These are phyloP conservation scores for Blastobotrys aristatus DNA, from an alignment of 1,139 yeast genomes.

Conservation along the genomic window DNA sequence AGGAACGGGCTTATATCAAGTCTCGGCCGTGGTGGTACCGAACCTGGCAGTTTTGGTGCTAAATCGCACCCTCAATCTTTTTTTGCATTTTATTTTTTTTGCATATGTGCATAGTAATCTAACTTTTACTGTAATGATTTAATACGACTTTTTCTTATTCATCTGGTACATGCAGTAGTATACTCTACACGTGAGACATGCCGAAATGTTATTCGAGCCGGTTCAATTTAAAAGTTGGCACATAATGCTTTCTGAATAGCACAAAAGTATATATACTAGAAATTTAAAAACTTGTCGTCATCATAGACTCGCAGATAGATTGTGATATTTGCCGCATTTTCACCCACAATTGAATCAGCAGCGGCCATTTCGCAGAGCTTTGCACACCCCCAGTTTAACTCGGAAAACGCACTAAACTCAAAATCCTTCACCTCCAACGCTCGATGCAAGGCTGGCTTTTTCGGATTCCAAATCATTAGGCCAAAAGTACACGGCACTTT, in stretches of 20 bases:
- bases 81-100: too few relatives aligned
- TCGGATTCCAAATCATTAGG: slow-evolving; percentile 11
- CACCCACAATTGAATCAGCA: neutral
- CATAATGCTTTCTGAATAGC: neutral
- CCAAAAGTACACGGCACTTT: slow-evolving; percentile 13
- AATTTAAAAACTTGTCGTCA: slow-evolving; percentile 12
- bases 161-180: too few relatives aligned
- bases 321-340: slow-evolving; percentile 6
- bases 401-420: slow-evolving; percentile 11
- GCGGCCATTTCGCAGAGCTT: slow-evolving; percentile 10
- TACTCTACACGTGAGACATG: too few relatives aligned
- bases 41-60: slow-evolving; percentile 24
- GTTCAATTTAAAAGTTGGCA: too few relatives aligned
- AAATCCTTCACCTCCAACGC: slow-evolving; percentile 12
- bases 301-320: slow-evolving; percentile 11
- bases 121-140: too few relatives aligned
- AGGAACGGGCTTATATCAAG: slow-evolving; percentile 40
- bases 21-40: slow-evolving; percentile 37
- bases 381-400: slow-evolving; percentile 12
- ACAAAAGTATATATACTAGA: too few relatives aligned
- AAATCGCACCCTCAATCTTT: too few relatives aligned
- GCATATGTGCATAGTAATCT: neutral
- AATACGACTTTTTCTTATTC: too few relatives aligned
- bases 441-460: slow-evolving; percentile 8
- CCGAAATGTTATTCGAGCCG: too few relatives aligned